Percentiles rank a stretch among this genome's conserved stretches.
phyloP scores from a whole-genome alignment of 495 filamentous ascomycete genomes.

The Pyrenula aspistea region DNA sequence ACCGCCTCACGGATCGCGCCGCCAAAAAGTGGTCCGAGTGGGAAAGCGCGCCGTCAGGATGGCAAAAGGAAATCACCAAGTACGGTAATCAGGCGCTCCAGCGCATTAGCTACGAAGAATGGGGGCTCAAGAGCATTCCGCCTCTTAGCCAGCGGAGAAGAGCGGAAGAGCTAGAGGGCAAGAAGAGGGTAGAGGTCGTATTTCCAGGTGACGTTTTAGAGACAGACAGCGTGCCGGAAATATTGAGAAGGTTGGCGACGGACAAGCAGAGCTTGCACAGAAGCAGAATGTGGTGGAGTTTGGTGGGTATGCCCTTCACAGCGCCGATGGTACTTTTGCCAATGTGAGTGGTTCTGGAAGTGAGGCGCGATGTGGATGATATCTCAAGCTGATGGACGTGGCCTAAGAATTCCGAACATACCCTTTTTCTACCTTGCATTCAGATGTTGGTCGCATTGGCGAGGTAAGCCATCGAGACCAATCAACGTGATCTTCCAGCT shows the following conservation, averaged over 20 bases:
- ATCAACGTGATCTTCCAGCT: neutral
- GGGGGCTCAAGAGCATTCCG: constrained; percentile 89
- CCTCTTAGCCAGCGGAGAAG: constrained; percentile 58
- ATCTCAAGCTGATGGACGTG: constrained; percentile 6
- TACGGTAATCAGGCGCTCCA: constrained; percentile 80
- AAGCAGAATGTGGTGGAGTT: constrained; percentile 63
- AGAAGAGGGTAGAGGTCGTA: constrained; percentile 59
- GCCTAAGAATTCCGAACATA: constrained; percentile 71
- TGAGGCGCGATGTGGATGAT: too few relatives aligned
- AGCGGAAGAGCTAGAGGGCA: constrained; percentile 48
- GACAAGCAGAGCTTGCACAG: constrained; percentile 70
- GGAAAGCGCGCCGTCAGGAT: constrained; percentile 73
- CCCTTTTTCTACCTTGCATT: constrained; percentile 95
- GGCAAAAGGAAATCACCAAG: constrained; percentile 74
- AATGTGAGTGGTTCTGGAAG: constrained; percentile 69
- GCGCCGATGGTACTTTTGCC: constrained; percentile 73
- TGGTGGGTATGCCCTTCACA: constrained; percentile 73
- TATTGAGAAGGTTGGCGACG: constrained; percentile 55
- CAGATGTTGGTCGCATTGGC: constrained; percentile 61
- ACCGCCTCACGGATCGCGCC: constrained; percentile 55
- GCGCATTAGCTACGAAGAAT: constrained; percentile 92
- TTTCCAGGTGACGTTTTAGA: constrained; percentile 64
- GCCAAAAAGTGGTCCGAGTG: constrained; percentile 68
- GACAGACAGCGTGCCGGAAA: constrained; percentile 40
- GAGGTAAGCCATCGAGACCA: constrained; percentile 27